phyloP scores from a whole-genome alignment of 495 filamentous ascomycete genomes.

The Aspergillus hancockii region DNA sequence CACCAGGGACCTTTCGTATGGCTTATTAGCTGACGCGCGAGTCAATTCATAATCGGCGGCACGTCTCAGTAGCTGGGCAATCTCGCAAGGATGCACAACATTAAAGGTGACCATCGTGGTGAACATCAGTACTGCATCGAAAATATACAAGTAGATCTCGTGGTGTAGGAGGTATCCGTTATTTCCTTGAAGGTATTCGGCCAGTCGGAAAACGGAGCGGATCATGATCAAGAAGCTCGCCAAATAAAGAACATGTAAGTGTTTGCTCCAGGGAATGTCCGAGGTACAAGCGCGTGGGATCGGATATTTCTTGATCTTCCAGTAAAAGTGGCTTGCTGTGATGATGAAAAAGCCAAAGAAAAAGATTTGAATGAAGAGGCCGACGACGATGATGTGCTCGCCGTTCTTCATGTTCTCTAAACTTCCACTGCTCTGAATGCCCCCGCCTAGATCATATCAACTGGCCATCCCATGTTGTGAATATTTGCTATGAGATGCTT shows the following conservation, averaged over 20 bases:
- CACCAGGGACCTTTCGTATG: too few relatives aligned
- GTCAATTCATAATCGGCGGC: too few relatives aligned
- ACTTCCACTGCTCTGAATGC: too few relatives aligned
- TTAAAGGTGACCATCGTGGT: conserved; percentile 50
- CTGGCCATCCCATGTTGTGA: too few relatives aligned
- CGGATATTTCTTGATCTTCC: conserved; percentile 27
- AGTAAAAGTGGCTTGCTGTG: conserved; percentile 30
- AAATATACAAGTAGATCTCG: conserved; percentile 60
- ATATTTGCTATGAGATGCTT: too few relatives aligned
- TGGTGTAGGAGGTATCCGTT: conserved; percentile 48
- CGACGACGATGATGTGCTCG: too few relatives aligned
- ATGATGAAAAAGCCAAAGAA: too few relatives aligned
- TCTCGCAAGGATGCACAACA: conserved; percentile 24
- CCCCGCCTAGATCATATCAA: too few relatives aligned
- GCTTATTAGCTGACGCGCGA: too few relatives aligned
- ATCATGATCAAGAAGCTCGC: conserved; percentile 55
- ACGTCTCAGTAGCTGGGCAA: conserved; percentile 12
- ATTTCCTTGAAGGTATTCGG: conserved; percentile 59
- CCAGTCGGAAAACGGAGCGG: conserved; percentile 57
- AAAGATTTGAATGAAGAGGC: too few relatives aligned
- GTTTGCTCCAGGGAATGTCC: conserved; percentile 42
- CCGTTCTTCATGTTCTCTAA: too few relatives aligned
- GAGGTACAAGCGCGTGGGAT: conserved; percentile 14
- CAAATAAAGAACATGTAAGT: conserved; percentile 50
- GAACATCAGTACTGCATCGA: conserved; percentile 58